Evolutionary conservation across 129 eudicot species (phyloP).

Genomic region (Tagetes erecta): DNA sequence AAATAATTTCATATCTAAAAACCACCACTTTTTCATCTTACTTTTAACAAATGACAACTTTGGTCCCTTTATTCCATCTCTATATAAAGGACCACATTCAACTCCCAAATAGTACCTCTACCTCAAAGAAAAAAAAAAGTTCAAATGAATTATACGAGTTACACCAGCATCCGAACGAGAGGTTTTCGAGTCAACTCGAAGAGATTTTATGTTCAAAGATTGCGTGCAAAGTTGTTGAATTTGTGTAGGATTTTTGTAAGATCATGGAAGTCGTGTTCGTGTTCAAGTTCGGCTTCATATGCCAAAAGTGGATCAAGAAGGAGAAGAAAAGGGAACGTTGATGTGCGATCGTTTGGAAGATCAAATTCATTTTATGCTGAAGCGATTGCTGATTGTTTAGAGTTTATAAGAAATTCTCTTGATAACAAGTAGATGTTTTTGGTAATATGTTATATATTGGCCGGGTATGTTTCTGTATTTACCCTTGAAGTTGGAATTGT

Average conservation of each 20-base stretch:
- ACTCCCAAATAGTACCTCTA: constrained; percentile 9
- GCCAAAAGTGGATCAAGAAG: constrained; percentile 1
- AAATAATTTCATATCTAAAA: background rate
- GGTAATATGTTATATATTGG: background rate
- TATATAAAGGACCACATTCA: constrained; percentile 27
- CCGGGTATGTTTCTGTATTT: background rate
- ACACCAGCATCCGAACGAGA: constrained; percentile 46
- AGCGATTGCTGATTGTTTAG: constrained; percentile 93
- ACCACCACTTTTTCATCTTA: background rate
- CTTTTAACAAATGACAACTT: constrained; percentile 19
- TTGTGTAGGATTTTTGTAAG: constrained; percentile 46
- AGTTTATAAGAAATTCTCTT: constrained; percentile 64
- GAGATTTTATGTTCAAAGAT: constrained; percentile 53
- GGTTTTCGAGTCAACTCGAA: constrained; percentile 60
- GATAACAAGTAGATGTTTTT: constrained; percentile 41
- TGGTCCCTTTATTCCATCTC: constrained; percentile 12
- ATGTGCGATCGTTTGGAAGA: constrained; percentile 41
- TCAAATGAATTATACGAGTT: constrained; percentile 41
- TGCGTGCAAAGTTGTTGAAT: constrained; percentile 52
- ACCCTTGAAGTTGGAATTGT: background rate
- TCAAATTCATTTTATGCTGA: constrained; percentile 85
- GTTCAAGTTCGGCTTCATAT: background rate
- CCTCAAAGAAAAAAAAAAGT: constrained; percentile 10
- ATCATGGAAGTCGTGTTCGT: constrained; percentile 39
- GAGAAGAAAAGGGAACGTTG: constrained; percentile 19